Base-by-base conservation (phyloP, 202 grass and related monocot species). In the Schoenoplectus tabernaemontani region DNA sequence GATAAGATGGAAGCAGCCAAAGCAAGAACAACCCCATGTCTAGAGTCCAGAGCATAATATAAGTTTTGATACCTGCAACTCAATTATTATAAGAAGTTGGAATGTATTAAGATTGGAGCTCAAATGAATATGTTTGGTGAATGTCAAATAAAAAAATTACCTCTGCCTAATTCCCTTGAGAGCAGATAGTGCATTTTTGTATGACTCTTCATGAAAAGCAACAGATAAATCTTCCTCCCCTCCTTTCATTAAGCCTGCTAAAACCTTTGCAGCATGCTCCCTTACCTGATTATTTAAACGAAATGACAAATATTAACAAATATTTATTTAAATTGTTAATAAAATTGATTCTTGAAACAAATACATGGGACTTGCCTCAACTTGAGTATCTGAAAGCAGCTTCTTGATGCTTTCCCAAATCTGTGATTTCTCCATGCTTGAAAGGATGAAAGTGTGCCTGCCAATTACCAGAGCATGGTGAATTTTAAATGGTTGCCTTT, bases 371-470 rank as follows among this genome's bases (percentile, higher is more conserved):
- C 91, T 93, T 93, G 86, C 95, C 95, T 98, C 95, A n/a, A 97
- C 91, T 97, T 97, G 95, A 68, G 83, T 90, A 76, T 98, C 95
- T 82, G 87, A 90, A 86, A 98, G 95, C 78, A 98, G 83, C 74
- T 87, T 90, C 76, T 94, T 92, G 58, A 92, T 98, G 67, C 82
- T 76, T 75, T 85, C 81, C 91, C 95, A 94, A 70, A 98, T 94
- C 64, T 83, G 89, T 76, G 80, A 80, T 83, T 90, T 98, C 83
- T 98, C 89, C 59, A 76, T 78, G 24, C 53, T 75, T 80, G 89
- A 92, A 71, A 98, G 95, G 54, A 87, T 87, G 84, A 98, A 98
- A 43, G 86, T 90, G 81, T 98, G 95, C 87, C 95, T 98, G 86
- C 84, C 51, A 83, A 54, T 85, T 77, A 81, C 15, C 34, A 28